phyloP scores from a whole-genome alignment of 805 yeast genomes.

The Cyberlindnera subsufficiens region DNA sequence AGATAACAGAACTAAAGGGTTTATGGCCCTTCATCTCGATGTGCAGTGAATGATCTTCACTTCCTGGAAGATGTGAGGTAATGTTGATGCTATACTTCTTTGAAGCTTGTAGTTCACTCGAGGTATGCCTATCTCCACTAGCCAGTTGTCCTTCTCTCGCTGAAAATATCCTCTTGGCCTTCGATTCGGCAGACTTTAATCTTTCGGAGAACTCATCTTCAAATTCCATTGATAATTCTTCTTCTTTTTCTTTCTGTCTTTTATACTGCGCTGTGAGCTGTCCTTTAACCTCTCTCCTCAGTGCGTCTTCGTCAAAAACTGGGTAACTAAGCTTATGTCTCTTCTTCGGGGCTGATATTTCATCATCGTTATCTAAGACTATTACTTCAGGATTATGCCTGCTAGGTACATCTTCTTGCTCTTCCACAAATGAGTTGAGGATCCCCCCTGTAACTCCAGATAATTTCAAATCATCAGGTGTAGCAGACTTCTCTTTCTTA shows the following conservation, averaged over 20 bases:
- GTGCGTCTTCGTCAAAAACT: slow-evolving; percentile 13
- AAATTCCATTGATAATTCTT: slow-evolving; percentile 5
- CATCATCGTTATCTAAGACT: slow-evolving; percentile 1
- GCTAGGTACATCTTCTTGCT: not conserved
- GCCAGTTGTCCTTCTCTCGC: not conserved
- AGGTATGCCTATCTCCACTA: not conserved
- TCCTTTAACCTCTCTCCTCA: not conserved
- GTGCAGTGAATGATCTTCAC: slow-evolving; percentile 3
- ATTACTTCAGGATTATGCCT: not conserved
- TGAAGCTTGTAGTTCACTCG: not conserved
- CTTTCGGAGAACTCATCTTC: slow-evolving; percentile 2
- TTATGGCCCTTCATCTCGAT: slow-evolving; percentile 17
- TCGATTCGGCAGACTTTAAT: not conserved
- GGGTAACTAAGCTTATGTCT: slow-evolving; percentile 5
- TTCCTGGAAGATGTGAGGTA: slow-evolving; percentile 19
- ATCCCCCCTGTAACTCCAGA: too few species aligned
- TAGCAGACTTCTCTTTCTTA: slow-evolving; percentile 1
- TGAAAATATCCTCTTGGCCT: slow-evolving; percentile 2
- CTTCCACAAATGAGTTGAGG: not conserved
- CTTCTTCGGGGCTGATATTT: not conserved
- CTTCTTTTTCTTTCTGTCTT: not conserved
- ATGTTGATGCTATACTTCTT: slow-evolving; percentile 11
- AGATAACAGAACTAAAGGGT: slow-evolving; percentile 10
- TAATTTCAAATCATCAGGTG: not conserved
- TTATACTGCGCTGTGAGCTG: not conserved